A percentile compares a stretch with the other conserved stretches of the same genome.
Conservation (phyloP, 2,329 filamentous ascomycete genomes). For the Monilinia laxa region DNA sequence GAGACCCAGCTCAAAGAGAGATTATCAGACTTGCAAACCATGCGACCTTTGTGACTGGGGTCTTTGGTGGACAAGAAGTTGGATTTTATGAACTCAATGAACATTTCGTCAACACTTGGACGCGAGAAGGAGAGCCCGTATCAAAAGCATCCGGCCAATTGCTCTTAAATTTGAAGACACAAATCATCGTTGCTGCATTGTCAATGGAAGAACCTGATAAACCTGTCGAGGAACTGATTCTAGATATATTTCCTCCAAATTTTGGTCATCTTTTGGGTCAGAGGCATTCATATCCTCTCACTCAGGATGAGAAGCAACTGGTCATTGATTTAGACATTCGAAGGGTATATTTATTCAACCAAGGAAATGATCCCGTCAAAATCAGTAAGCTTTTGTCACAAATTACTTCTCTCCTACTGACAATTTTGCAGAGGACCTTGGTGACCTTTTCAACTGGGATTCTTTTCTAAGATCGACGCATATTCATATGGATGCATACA, state of each 20-base stretch:
- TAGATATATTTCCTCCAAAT: conserved; percentile 59
- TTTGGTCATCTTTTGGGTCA: conserved; percentile 54
- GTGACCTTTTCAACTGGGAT: conserved; percentile 55
- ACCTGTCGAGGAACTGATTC: conserved; percentile 55
- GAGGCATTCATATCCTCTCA: conserved; percentile 54
- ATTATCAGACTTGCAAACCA: conserved; percentile 63
- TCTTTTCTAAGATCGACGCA: conserved; percentile 61
- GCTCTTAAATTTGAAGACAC: conserved; percentile 65
- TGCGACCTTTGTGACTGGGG: conserved; percentile 62
- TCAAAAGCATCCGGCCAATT: conserved; percentile 60
- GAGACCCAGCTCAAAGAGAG: conserved; percentile 53
- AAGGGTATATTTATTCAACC: conserved; percentile 55
- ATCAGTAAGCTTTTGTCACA: conserved; percentile 40
- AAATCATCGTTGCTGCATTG: conserved; percentile 63
- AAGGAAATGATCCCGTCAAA: conserved; percentile 48
- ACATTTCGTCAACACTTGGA: conserved; percentile 62
- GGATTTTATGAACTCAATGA: conserved; percentile 63
- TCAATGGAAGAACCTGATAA: conserved; percentile 52
- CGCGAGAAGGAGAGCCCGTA: conserved; percentile 56
- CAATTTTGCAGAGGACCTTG: conserved; percentile 12
- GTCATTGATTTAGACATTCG: conserved; percentile 54
- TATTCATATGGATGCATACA: conserved; percentile 58
- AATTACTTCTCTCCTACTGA: not conserved
- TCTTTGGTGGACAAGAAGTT: conserved; percentile 63
- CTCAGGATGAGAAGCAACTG: conserved; percentile 60